Evolutionary conservation across 1,139 yeast species (phyloP).

Genomic region (Magnusiomyces fungicola): DNA sequence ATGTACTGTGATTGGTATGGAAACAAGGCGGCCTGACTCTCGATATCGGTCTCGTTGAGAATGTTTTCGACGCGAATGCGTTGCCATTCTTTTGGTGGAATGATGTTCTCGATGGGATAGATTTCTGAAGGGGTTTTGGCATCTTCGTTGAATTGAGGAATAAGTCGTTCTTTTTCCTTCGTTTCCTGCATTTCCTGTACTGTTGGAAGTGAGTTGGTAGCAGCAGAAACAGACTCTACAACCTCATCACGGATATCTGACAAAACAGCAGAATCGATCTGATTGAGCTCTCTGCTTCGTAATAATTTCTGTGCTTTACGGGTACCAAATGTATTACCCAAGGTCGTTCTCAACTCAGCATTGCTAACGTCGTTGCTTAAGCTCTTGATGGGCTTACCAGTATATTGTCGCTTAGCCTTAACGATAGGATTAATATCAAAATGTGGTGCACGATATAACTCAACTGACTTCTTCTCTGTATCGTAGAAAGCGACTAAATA

Average conservation of each 20-base stretch:
- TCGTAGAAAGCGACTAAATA: slow-evolving; percentile 52
- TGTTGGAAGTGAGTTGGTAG: slow-evolving; percentile 69
- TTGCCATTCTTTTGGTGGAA: slow-evolving; percentile 59
- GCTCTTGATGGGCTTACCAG: slow-evolving; percentile 53
- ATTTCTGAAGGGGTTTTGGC: slow-evolving; percentile 79
- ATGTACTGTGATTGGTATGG: slow-evolving; percentile 41
- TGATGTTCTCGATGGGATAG: slow-evolving; percentile 64
- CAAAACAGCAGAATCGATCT: slow-evolving; percentile 76
- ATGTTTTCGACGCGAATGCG: slow-evolving; percentile 56
- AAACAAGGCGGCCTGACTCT: slow-evolving; percentile 46
- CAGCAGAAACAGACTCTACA: slow-evolving; percentile 65
- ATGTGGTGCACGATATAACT: slow-evolving; percentile 56
- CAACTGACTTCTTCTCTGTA: slow-evolving; percentile 49
- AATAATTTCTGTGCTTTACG: slow-evolving; percentile 92
- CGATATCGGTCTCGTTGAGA: slow-evolving; percentile 43
- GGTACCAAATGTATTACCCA: slow-evolving; percentile 97
- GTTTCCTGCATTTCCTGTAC: slow-evolving; percentile 49
- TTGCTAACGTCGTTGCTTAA: slow-evolving; percentile 29
- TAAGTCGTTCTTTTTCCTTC: slow-evolving; percentile 64
- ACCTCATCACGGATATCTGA: slow-evolving; percentile 72
- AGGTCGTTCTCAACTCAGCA: slow-evolving; percentile 60
- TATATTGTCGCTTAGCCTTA: slow-evolving; percentile 30
- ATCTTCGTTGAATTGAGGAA: slow-evolving; percentile 66
- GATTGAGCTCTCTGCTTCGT: slow-evolving; percentile 68
- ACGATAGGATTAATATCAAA: slow-evolving; percentile 44